Evolutionary conservation across 805 yeast genomes (phyloP).

Genomic region (Wickerhamomyces kurtzmanii): DNA sequence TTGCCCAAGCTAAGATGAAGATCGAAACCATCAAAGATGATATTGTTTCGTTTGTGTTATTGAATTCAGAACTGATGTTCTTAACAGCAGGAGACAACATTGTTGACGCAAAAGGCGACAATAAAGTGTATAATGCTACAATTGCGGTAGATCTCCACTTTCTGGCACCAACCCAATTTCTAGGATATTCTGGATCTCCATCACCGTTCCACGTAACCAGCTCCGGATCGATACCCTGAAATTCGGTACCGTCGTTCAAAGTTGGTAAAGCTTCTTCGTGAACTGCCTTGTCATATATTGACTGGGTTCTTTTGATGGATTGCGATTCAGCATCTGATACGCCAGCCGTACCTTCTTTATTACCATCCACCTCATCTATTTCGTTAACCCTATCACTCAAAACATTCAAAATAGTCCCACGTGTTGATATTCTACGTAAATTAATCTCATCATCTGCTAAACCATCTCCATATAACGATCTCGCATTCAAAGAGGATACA

Average conservation of each 20-base stretch:
- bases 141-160: slow-evolving; percentile 35
- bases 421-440: slow-evolving; percentile 31
- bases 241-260: slow-evolving; percentile 40
- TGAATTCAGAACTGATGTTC: slow-evolving; percentile 33
- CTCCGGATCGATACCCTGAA: slow-evolving; percentile 48
- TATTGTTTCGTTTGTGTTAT: slow-evolving; percentile 28
- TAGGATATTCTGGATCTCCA: slow-evolving; percentile 52
- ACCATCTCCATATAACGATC: slow-evolving; percentile 33
- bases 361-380: slow-evolving; percentile 9
- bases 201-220: slow-evolving; percentile 59
- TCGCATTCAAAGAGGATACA: too few relatives aligned
- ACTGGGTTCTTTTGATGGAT: slow-evolving; percentile 3
- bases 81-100: slow-evolving; percentile 52
- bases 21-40: slow-evolving; percentile 43
- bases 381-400: slow-evolving; percentile 13
- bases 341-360: slow-evolving; percentile 1
- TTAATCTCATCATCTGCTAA: slow-evolving; percentile 24
- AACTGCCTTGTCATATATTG: slow-evolving; percentile 6
- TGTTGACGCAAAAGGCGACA: slow-evolving; percentile 56
- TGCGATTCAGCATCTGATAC: not conserved
- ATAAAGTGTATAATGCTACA: slow-evolving; percentile 44
- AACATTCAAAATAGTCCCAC: slow-evolving; percentile 31
- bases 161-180: slow-evolving; percentile 40
- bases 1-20: slow-evolving; percentile 55
- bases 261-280: slow-evolving; percentile 20